phyloP scores from a whole-genome alignment of 108 stramenopile species.

The Nitzschia palea region DNA sequence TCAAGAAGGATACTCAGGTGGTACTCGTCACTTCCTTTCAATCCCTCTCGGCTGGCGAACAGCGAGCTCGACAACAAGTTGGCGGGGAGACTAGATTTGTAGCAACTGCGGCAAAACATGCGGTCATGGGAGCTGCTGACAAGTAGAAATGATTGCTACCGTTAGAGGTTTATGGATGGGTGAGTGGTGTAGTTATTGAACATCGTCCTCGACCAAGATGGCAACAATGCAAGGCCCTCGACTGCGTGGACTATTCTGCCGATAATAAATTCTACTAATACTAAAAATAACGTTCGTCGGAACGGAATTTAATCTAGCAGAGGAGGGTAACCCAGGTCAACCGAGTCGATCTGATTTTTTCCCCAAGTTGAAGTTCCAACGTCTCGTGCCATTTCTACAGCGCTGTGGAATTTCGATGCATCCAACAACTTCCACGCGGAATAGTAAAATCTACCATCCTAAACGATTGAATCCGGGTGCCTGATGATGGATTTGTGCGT shows the following conservation, averaged over 20 bases:
- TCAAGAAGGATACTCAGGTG: slow-evolving; percentile 2
- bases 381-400: not conserved
- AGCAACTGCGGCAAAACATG: not conserved
- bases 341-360: too few relatives aligned
- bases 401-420: not conserved
- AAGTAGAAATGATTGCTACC: too few relatives aligned
- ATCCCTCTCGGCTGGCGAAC: not conserved
- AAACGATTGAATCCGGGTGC: not conserved
- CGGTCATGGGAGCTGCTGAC: not conserved
- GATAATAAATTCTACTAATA: too few relatives aligned
- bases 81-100: not conserved
- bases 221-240: too few relatives aligned
- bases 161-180: too few relatives aligned
- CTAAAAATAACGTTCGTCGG: too few relatives aligned
- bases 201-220: too few relatives aligned
- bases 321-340: too few relatives aligned
- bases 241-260: too few relatives aligned
- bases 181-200: too few relatives aligned
- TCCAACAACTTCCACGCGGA: slow-evolving; percentile 1
- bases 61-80: not conserved
- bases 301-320: too few relatives aligned
- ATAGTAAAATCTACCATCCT: too few relatives aligned
- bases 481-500: not conserved
- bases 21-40: not conserved
- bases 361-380: slow-evolving; percentile 5